A percentile compares a stretch with the other conserved stretches of the same genome.
Conservation (phyloP, 495 filamentous ascomycete species). For the Thermothielavioides terrestris region DNA sequence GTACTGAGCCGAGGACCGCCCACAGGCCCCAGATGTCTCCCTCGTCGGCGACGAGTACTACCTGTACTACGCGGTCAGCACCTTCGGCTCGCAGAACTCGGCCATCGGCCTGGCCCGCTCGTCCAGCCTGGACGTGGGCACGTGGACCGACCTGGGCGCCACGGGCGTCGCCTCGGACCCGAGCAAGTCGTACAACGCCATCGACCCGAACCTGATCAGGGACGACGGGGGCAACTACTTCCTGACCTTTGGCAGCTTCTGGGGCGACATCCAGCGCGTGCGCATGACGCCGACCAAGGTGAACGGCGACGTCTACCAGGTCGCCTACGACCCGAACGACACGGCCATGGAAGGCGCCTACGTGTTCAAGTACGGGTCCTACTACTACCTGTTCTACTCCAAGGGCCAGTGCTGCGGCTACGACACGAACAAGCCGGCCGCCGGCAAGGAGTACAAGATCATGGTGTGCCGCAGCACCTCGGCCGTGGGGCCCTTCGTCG, state of each 20-base stretch:
- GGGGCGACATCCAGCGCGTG: conserved; percentile 58
- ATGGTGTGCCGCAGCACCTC: conserved; percentile 50
- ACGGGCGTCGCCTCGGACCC: conserved; percentile 42
- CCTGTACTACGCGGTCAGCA: conserved; percentile 62
- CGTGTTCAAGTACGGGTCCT: conserved; percentile 46
- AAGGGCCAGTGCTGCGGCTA: conserved; percentile 55
- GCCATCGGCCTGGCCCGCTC: conserved; percentile 64
- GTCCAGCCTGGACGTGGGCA: conserved; percentile 47
- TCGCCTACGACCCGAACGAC: conserved; percentile 48
- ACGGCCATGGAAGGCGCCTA: conserved; percentile 51
- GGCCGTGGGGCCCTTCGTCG: conserved; percentile 51
- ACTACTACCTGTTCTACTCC: conserved; percentile 62
- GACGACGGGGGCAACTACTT: conserved; percentile 37
- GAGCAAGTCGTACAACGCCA: conserved; percentile 54
- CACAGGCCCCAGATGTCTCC: conserved; percentile 58
- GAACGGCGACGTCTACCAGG: conserved; percentile 32
- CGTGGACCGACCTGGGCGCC: conserved; percentile 50
- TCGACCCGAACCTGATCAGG: conserved; percentile 55
- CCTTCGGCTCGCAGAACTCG: conserved; percentile 54
- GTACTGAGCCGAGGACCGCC: not conserved
- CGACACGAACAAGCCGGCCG: conserved; percentile 36
- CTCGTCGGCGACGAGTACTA: conserved; percentile 52
- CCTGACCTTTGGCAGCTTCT: conserved; percentile 63
- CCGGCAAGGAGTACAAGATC: conserved; percentile 59
- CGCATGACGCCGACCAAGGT: conserved; percentile 36